These are phyloP conservation scores for Saccharomycopsis olivae DNA, from an alignment of 805 yeast species.

Conservation along the genomic window DNA sequence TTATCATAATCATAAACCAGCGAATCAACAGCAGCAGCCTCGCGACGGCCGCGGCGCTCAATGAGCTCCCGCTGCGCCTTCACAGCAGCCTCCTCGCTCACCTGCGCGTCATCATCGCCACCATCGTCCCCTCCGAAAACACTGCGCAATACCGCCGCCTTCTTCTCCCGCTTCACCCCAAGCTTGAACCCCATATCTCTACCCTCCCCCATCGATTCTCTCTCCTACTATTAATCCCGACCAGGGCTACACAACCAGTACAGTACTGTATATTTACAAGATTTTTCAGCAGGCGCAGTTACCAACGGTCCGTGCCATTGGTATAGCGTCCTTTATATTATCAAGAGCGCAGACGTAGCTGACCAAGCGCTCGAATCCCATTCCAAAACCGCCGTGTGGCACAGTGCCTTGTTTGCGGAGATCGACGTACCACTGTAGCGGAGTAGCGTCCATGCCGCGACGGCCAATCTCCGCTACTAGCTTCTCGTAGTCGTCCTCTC, in stretches of 20 bases:
- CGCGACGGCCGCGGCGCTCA: no score
- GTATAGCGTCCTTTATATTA: conserved; percentile 77
- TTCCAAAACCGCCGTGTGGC: conserved; percentile 96
- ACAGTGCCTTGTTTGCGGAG: conserved; percentile 67
- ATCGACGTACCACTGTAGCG: conserved; percentile 72
- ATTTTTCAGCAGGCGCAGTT: conserved; percentile 38
- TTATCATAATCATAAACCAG: conserved; percentile 31
- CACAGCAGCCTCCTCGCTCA: no score
- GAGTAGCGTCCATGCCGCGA: conserved; percentile 46
- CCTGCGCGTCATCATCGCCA: no score
- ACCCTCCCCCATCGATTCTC: no score
- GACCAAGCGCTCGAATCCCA: conserved; percentile 84
- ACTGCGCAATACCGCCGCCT: no score
- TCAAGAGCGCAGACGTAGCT: conserved; percentile 64
- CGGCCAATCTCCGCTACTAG: conserved; percentile 39
- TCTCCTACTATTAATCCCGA: no score
- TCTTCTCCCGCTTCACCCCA: no score
- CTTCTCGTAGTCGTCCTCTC: conserved; percentile 54
- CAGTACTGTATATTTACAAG: no score
- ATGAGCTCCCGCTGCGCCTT: no score
- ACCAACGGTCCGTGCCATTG: conserved; percentile 70
- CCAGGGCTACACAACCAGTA: no score
- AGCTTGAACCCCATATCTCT: no score
- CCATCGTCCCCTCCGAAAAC: no score
- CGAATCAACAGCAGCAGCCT: neutral